Conservation (phyloP, 2,329 filamentous ascomycete genomes). For the Saccharata proteae region DNA sequence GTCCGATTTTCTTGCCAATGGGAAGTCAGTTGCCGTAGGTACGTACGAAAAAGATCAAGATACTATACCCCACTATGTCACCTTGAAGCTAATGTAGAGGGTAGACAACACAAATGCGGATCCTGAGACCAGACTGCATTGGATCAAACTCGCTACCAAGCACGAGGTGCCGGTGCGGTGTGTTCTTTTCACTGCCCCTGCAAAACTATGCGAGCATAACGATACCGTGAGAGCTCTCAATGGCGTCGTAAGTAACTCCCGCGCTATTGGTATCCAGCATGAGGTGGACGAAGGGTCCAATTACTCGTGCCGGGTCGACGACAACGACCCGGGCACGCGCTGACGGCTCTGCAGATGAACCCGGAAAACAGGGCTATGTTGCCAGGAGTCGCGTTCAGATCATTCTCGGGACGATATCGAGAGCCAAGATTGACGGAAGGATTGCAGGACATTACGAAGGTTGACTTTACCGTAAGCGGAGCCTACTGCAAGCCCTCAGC, state of each 20-base stretch:
- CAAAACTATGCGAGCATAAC: conserved; percentile 70
- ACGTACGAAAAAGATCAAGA: conserved; percentile 24
- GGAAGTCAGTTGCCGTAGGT: conserved; percentile 67
- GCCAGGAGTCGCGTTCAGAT: conserved; percentile 67
- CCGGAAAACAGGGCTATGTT: conserved; percentile 66
- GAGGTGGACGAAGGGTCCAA: too few relatives aligned
- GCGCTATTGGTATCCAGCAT: too few relatives aligned
- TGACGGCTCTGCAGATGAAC: conserved; percentile 44
- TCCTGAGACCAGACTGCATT: conserved; percentile 60
- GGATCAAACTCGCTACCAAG: conserved; percentile 63
- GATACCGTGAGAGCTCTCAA: conserved; percentile 66
- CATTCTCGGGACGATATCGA: conserved; percentile 61
- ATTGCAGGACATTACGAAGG: conserved; percentile 64
- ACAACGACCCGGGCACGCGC: too few relatives aligned
- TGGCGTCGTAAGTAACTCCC: conserved; percentile 10
- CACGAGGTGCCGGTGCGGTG: conserved; percentile 67
- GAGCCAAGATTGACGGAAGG: conserved; percentile 64
- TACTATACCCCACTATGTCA: background rate
- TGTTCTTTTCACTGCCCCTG: conserved; percentile 66
- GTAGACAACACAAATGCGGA: conserved; percentile 95
- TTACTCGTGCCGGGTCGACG: too few relatives aligned
- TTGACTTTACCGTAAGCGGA: conserved; percentile 55
- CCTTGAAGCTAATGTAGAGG: background rate
- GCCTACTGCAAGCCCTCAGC: background rate
- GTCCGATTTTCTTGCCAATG: conserved; percentile 48